Conservation (phyloP, 2,329 filamentous ascomycete species). For the Epichloe sp. region DNA sequence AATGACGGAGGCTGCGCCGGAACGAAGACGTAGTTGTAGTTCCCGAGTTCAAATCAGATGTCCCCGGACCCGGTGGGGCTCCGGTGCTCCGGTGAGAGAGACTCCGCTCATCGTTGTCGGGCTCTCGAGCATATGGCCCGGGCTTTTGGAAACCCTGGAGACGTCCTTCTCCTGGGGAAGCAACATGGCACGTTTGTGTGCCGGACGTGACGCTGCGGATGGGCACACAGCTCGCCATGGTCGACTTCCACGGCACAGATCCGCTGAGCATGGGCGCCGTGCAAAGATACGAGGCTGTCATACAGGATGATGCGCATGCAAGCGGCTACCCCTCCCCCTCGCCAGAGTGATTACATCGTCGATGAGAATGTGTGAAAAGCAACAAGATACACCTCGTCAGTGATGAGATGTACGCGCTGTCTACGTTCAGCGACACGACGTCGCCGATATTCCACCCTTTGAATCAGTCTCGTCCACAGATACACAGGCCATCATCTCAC, state of each 20-base stretch:
- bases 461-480: slow-evolving; percentile 33
- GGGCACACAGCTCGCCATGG: slow-evolving; percentile 29
- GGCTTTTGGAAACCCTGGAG: slow-evolving; percentile 23
- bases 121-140: slow-evolving; percentile 18
- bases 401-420: slow-evolving; percentile 18
- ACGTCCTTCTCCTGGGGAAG: slow-evolving; percentile 28
- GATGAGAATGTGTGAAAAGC: slow-evolving; percentile 11
- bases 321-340: slow-evolving; percentile 13
- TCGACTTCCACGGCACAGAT: slow-evolving; percentile 22
- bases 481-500: slow-evolving; percentile 29
- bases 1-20: no score
- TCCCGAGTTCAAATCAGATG: no score
- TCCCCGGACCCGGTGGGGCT: no score
- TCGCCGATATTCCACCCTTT: slow-evolving; percentile 21
- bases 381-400: slow-evolving; percentile 38
- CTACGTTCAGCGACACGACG: slow-evolving; percentile 29
- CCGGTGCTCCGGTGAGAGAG: no score
- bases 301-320: slow-evolving; percentile 22
- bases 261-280: no score
- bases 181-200: slow-evolving; percentile 34
- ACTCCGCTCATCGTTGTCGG: no score
- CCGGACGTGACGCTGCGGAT: slow-evolving; percentile 30
- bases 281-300: slow-evolving; percentile 28
- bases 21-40: no score
- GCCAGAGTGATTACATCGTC: no score